phyloP scores from a whole-genome alignment of 1,139 yeast genomes.

The Eremothecium coryli region DNA sequence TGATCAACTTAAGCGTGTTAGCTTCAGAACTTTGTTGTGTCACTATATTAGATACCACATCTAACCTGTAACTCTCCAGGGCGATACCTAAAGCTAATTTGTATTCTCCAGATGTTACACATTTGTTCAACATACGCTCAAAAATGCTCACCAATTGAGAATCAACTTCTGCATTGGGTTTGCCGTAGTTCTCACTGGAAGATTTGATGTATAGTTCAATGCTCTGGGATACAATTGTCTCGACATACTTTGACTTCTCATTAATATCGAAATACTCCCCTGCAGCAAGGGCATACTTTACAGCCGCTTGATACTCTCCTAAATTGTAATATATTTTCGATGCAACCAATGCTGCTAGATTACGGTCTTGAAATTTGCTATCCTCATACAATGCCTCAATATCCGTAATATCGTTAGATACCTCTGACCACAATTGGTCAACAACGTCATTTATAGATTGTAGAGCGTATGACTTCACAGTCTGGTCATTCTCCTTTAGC shows the following conservation, averaged over 20 bases:
- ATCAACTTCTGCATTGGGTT: conserved; percentile 40
- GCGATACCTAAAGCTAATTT: conserved; percentile 87
- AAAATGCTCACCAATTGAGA: conserved; percentile 59
- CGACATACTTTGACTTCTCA: conserved; percentile 76
- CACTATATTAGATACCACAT: conserved; percentile 61
- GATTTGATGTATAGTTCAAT: conserved; percentile 69
- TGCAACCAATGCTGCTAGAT: conserved; percentile 83
- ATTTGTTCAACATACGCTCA: conserved; percentile 78
- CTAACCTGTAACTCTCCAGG: conserved; percentile 79
- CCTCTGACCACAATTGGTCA: conserved; percentile 95
- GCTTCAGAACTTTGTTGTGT: conserved; percentile 38
- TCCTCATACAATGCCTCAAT: conserved; percentile 90
- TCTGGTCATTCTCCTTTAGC: conserved; percentile 68
- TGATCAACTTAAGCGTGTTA: conserved; percentile 46
- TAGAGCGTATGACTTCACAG: conserved; percentile 77
- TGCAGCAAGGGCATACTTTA: conserved; percentile 78
- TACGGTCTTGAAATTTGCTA: conserved; percentile 59
- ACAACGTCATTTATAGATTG: conserved; percentile 72
- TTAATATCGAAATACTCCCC: conserved; percentile 62
- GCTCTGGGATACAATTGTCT: conserved; percentile 89
- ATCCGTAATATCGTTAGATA: conserved; percentile 79
- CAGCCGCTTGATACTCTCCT: conserved; percentile 90
- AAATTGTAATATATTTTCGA: conserved; percentile 92
- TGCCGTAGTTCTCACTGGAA: conserved; percentile 47
- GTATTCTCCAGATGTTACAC: conserved; percentile 61